Base-by-base conservation (phyloP, 805 yeast species). In the Zygotorulaspora chibaensis region DNA sequence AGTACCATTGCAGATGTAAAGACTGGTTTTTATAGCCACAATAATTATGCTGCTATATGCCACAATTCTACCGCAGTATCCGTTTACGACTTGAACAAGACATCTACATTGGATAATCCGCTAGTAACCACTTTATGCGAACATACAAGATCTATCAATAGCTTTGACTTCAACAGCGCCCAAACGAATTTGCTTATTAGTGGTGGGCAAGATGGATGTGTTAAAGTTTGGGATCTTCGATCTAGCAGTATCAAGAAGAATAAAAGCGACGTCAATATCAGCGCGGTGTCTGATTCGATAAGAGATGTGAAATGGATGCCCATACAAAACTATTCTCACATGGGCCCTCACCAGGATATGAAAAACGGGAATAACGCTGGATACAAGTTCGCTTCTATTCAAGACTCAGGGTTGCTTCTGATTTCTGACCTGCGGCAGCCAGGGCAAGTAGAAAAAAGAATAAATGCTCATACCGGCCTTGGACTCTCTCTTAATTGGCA, bases 401-500 rank as follows among this genome's bases (percentile, higher is more conserved):
- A 86, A 64, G 98, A 93, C 62, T 80, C 87, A 1, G 99, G 99
- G 12, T 78, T 86, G 2, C 73, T 91, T n/a, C 80, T 85, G 55
- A 80, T 84, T 54, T 90, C 87, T 80, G 99, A 93, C 66, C 57
- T 87, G n/a, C 74, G 98, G 46, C 75, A 76, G 30, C 82, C 91
- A 3, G 55, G 65, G 10, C 70, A 69, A 40, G 71, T 71, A 40
- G 97, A 91, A 56, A 71, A 82, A 42, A 80, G 83, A 48, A 75
- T 93, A 61, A 86, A 84, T 56, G 95, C 96, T 2, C 98, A 91
- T 61, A 78, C 88, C 2, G 96, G 96, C 0, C 95, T 96, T 2
- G 98, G 96, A 0, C 69, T 90, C 13, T 79, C 95, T 3, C 65
- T 93, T 3, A 89, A 87, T 56, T 89, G 96, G 82, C 96, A 90